Base-by-base conservation (phyloP, 1,139 yeast species). In the Kodamaea suecica region DNA sequence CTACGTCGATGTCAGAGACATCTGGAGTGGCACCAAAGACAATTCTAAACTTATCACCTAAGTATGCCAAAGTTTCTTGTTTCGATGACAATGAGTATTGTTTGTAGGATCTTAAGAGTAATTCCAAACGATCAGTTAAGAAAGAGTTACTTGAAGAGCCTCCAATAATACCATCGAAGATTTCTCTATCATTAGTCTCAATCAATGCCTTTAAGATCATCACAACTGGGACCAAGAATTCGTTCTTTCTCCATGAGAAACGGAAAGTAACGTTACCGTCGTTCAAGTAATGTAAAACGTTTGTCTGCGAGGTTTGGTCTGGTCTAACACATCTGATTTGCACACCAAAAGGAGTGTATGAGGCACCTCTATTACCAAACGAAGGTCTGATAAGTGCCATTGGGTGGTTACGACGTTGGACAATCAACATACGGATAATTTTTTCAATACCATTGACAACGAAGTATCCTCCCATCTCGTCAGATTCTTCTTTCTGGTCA, bases 351-450 rank as follows among this genome's bases (percentile, higher is more conserved):
- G 82, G 80, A 33, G 96, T 72, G 65, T 94, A 92, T 5, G 88
- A 65, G 10, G 92, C 84, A 50, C 98, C 99, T 72, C 98, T 83
- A 65, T 88, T 88, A 35, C 83, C 83, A 56, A 92, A 92, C 12
- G 95, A 84, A 23, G 96, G 95, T 67, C 99, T 87, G 42, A 88
- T 82, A 50, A 92, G 80, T 7, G 97, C 97, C 96, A 92, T 87
- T 14, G 97, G 95, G 57, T 88, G 97, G 61, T 94, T 92, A 62
- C 98, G 77, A 63, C 97, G 83, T 66, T 92, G 98, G 14, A 92
- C 97, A 69, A 92, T 88, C 61, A 94, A 78, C 97, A 92, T 87
- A 66, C 98, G 86, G 52, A 92, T 80, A 52, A 92, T 72, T 63
- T 92, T 94, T 61, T 92, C 99, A 50, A 90, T 88, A 70, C 98